A percentile compares a stretch with the other conserved stretches of the same genome.
phyloP scores from a whole-genome alignment of 78 protist species.

The Salpingoeca rosetta region DNA sequence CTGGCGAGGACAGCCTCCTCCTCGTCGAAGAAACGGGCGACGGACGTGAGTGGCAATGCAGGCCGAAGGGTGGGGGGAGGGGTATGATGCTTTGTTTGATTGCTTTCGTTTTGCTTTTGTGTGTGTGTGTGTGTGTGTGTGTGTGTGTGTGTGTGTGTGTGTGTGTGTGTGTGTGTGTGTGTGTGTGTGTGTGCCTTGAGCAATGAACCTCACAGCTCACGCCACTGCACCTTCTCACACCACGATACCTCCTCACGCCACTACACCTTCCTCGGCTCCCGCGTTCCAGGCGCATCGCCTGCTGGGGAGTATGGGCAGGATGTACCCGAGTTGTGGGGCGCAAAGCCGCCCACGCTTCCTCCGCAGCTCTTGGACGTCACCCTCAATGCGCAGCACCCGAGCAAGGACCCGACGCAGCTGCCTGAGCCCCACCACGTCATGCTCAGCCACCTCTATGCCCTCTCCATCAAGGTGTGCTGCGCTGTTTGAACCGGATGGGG shows the following conservation, averaged over 20 bases:
- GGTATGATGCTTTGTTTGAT: no score
- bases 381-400: conserved; percentile 57
- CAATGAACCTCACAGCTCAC: neutral
- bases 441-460: conserved; percentile 72
- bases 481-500: no score
- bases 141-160: conserved; percentile 6
- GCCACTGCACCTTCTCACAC: neutral
- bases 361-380: conserved; percentile 70
- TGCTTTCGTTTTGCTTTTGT: neutral
- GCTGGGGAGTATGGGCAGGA: conserved; percentile 54
- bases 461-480: conserved; percentile 37
- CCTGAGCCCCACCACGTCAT: conserved; percentile 85
- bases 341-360: conserved; percentile 70
- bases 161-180: conserved; percentile 10
- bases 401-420: conserved; percentile 69
- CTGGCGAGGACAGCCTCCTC: neutral
- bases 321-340: conserved; percentile 39
- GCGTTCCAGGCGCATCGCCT: conserved; percentile 35
- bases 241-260: neutral
- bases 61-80: neutral
- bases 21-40: neutral
- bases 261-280: conserved; percentile 32
- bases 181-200: conserved; percentile 9
- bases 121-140: conserved; percentile 15
- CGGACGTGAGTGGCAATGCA: neutral